Base-by-base conservation (phyloP, 768 basidiomycete species). In the Gelatoporia subvermispora region DNA sequence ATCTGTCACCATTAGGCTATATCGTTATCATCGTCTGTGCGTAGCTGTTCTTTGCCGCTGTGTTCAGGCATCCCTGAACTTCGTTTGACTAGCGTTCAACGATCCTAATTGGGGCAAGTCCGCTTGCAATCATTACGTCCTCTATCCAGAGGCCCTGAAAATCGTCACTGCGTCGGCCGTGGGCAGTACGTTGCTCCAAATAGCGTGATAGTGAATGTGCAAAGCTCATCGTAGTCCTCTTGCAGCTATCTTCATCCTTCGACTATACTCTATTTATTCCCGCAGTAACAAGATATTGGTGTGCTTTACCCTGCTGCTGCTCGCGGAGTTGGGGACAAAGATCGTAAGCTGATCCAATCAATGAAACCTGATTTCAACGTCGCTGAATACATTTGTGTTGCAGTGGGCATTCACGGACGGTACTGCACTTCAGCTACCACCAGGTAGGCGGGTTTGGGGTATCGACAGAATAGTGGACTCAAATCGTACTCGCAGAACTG, bases 391-490 rank as follows among this genome's bases (percentile, higher is more conserved):
- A 5, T 23, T 1, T 20, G 31, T 17, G 13, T 18, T 7, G 41
- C 44, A 61, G 60, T 61, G 60, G 60, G 55, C 60, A 21, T 61
- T 59, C 50, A 61, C 57, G 10, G 60, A 57, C 35, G 60, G 60
- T 13, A 43, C 42, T 1, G 48, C 49, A 42, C 48, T 61, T 2
- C 41, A 55, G 21, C 57, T 61, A 24, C 60, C 60, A 38, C 60
- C 60, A 52, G 55, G 60, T 58, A 39, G 11, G 52, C 25, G 25
- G 44, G 13, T 21, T 16, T 34, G 17, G 13, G n/a, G 13, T 35
- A 13, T n/a, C 16, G 38, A 40, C 22, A n/a, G 16, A 8, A 15
- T 42, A 18, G 37, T 35, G 22, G 22, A 7, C 35, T n/a, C n/a
- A n/a, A 37, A 15, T 42, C 28, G 3, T 36, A 36, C 39, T 22